Evolutionary conservation across 768 basidiomycete species (phyloP).

Genomic region (Lentinula sp.): DNA sequence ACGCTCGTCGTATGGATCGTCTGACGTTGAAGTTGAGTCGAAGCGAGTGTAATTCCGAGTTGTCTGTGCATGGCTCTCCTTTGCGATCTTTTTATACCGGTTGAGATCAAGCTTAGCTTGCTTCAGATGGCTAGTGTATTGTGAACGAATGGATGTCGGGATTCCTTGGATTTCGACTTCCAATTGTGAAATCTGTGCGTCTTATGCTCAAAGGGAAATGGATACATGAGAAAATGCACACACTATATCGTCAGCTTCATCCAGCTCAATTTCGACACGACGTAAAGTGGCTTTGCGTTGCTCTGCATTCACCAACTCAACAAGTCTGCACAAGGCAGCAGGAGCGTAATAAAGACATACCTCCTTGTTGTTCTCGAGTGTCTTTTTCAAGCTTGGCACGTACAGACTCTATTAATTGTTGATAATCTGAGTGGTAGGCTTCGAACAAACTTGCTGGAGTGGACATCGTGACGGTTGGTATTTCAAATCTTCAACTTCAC

Average conservation of each 20-base stretch:
- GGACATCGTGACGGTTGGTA: slow-evolving; percentile 13
- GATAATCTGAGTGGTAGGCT: slow-evolving; percentile 82
- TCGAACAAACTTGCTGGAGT: slow-evolving; percentile 69
- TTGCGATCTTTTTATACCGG: slow-evolving; percentile 70
- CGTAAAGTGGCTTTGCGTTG: slow-evolving; percentile 75
- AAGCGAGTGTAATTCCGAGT: slow-evolving; percentile 58
- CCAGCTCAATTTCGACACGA: slow-evolving; percentile 81
- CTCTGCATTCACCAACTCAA: slow-evolving; percentile 38
- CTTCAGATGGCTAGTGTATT: slow-evolving; percentile 62
- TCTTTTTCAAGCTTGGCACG: slow-evolving; percentile 72
- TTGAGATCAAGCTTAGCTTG: slow-evolving; percentile 66
- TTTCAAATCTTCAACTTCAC: background rate
- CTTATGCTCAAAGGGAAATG: background rate
- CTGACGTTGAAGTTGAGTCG: slow-evolving; percentile 30
- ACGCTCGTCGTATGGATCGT: slow-evolving; percentile 66
- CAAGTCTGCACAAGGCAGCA: background rate
- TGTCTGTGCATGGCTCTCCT: slow-evolving; percentile 61
- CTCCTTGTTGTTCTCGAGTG: slow-evolving; percentile 60
- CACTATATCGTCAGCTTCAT: slow-evolving; percentile 94
- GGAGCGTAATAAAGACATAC: slow-evolving; percentile 26
- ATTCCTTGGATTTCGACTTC: slow-evolving; percentile 90
- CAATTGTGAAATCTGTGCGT: slow-evolving; percentile 79
- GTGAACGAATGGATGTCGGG: slow-evolving; percentile 71
- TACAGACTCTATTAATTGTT: slow-evolving; percentile 60
- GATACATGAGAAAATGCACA: slow-evolving; percentile 16